Percentiles rank a stretch among this genome's conserved stretches.
Conservation (phyloP, 108 stramenopile genomes). For the Cylindrotheca closterium region DNA sequence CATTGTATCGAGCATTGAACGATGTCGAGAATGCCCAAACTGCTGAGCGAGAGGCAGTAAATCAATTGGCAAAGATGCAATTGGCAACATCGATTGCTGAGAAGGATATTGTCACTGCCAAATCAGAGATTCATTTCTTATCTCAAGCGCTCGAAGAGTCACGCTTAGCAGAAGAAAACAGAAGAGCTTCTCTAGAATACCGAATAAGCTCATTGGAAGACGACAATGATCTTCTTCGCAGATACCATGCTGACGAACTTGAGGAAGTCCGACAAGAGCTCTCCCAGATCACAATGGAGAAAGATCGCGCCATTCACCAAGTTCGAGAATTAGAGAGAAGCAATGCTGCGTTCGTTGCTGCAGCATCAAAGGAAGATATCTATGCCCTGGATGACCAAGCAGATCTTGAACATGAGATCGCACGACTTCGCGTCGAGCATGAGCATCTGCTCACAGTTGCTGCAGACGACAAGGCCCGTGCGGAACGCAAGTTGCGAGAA, state of each 20-base stretch:
- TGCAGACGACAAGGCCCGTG: constrained; percentile 52
- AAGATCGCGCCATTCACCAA: constrained; percentile 60
- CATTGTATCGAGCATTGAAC: constrained; percentile 53
- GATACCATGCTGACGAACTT: constrained; percentile 53
- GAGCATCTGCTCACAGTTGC: constrained; percentile 66
- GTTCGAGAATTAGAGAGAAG: constrained; percentile 67
- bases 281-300: constrained; percentile 56
- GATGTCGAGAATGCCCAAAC: constrained; percentile 62
- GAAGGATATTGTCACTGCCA: constrained; percentile 72
- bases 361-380: constrained; percentile 16
- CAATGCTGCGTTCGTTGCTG: constrained; percentile 58
- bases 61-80: constrained; percentile 51
- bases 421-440: constrained; percentile 67
- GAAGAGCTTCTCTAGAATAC: constrained; percentile 64
- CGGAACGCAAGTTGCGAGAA: constrained; percentile 70
- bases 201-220: constrained; percentile 70
- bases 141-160: constrained; percentile 72
- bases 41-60: constrained; percentile 62
- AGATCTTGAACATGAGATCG: constrained; percentile 50
- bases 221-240: constrained; percentile 49
- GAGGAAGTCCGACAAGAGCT: constrained; percentile 64
- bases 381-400: constrained; percentile 23
- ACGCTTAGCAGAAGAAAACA: constrained; percentile 54
- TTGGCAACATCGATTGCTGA: constrained; percentile 65
- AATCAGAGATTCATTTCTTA: constrained; percentile 64